Percentiles rank a stretch among this genome's conserved stretches.
phyloP scores from a whole-genome alignment of 345 rosid genomes.

The Chamaenerion angustifolium region DNA sequence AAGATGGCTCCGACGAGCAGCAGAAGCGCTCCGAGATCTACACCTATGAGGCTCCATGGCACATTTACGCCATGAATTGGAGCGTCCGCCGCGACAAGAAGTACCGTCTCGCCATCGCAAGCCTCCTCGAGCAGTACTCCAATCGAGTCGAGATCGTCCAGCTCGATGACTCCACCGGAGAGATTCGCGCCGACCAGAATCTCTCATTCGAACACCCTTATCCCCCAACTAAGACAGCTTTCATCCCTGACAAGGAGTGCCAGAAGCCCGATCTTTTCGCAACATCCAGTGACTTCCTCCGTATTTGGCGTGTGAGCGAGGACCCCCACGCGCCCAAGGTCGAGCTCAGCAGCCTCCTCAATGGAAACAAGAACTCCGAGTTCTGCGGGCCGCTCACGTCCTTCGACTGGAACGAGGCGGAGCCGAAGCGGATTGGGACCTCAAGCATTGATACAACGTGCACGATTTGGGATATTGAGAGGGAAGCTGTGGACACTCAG shows the following conservation, averaged over 20 bases:
- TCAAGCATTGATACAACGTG: constrained; percentile 91
- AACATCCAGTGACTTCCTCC: constrained; percentile 82
- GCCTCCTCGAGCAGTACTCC: constrained; percentile 62
- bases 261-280: constrained; percentile 87
- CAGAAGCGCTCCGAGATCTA: constrained; percentile 93
- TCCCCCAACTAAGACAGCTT: constrained; percentile 80
- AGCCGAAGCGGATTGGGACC: constrained; percentile 79
- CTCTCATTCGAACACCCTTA: constrained; percentile 91
- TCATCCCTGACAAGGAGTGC: constrained; percentile 87
- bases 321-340: constrained; percentile 38
- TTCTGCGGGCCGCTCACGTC: constrained; percentile 89
- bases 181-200: constrained; percentile 72
- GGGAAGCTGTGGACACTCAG: constrained; percentile 86
- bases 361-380: constrained; percentile 80
- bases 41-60: constrained; percentile 97
- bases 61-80: constrained; percentile 99
- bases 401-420: constrained; percentile 94
- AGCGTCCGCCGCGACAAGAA: constrained; percentile 97
- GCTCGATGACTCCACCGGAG: constrained; percentile 94
- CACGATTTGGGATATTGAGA: constrained; percentile 91
- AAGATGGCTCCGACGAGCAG: constrained; percentile 81
- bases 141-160: constrained; percentile 91
- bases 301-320: constrained; percentile 67
- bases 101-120: constrained; percentile 87
- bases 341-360: constrained; percentile 61